These are phyloP conservation scores for Rhynchosporium graminicola DNA, from an alignment of 2,329 filamentous ascomycete species.

Conservation along the genomic window DNA sequence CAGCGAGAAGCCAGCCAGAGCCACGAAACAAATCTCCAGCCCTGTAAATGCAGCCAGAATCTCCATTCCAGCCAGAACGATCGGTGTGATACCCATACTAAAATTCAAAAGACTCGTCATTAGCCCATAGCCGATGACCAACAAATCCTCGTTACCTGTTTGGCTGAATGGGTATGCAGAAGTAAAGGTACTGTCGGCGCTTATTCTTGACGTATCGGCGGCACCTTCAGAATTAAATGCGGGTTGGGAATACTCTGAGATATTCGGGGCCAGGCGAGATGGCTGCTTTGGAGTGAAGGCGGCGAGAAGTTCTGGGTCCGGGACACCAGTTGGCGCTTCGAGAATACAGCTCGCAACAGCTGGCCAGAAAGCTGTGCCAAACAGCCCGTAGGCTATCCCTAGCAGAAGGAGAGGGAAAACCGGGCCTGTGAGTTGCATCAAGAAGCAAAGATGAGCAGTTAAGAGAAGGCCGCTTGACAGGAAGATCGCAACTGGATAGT, in stretches of 20 bases:
- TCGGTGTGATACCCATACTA: slow-evolving; percentile 6
- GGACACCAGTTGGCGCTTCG: not conserved
- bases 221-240: not conserved
- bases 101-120: slow-evolving; percentile 6
- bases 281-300: not conserved
- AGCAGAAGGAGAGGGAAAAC: no score
- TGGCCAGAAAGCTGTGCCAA: not conserved
- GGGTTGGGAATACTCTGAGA: no score
- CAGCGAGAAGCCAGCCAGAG: not conserved
- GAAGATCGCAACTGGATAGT: no score
- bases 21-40: slow-evolving; percentile 15
- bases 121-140: slow-evolving; percentile 19
- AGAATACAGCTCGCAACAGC: not conserved
- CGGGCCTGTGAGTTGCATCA: no score
- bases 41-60: slow-evolving; percentile 2
- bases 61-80: slow-evolving; percentile 6
- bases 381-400: no score
- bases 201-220: not conserved
- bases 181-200: not conserved
- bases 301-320: not conserved
- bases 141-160: slow-evolving; percentile 3
- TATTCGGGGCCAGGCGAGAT: no score
- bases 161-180: no score
- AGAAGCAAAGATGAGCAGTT: no score
- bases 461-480: no score